Conservation (phyloP, 1,284 basidiomycete species). For the Cryptococcus jaspeensis region DNA sequence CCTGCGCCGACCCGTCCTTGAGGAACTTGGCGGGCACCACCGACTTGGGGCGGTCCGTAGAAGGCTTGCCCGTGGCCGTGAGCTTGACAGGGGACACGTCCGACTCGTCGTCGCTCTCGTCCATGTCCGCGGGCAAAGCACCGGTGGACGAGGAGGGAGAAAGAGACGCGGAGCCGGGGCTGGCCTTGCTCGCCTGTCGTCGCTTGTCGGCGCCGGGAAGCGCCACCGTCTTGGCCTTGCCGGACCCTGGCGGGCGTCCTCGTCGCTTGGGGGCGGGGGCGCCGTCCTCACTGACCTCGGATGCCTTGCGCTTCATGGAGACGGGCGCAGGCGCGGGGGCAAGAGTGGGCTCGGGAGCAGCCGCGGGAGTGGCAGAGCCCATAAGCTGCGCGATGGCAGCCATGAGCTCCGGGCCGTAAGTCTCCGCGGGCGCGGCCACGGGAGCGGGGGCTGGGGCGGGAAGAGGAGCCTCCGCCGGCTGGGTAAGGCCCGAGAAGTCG, state of each 20-base stretch:
- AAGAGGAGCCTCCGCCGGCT: constrained; percentile 28
- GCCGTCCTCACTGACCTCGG: constrained; percentile 18
- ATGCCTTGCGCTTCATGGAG: constrained; percentile 37
- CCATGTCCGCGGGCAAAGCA: constrained; percentile 7
- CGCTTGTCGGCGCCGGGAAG: constrained; percentile 24
- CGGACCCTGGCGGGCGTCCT: constrained; percentile 27
- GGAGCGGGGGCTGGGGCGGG: background rate
- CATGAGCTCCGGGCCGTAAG: constrained; percentile 12
- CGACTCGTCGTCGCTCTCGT: constrained; percentile 4
- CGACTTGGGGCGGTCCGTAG: constrained; percentile 40
- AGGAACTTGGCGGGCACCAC: constrained; percentile 44
- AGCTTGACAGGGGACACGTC: constrained; percentile 17
- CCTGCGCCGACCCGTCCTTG: constrained; percentile 37
- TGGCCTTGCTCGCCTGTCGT: constrained; percentile 12
- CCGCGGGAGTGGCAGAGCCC: constrained; percentile 9
- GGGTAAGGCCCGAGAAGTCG: constrained; percentile 23
- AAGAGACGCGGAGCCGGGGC: constrained; percentile 1
- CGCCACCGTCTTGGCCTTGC: constrained; percentile 18
- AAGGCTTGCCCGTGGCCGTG: constrained; percentile 38
- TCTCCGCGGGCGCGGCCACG: background rate
- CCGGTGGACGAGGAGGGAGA: constrained; percentile 10
- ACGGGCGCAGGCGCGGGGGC: constrained; percentile 10
- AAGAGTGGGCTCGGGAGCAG: constrained; percentile 12
- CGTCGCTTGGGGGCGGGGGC: constrained; percentile 27
- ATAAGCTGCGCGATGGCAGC: constrained; percentile 25